Evolutionary conservation across 2,329 filamentous ascomycete genomes (phyloP).

Genomic region (Aspergillus melleus): DNA sequence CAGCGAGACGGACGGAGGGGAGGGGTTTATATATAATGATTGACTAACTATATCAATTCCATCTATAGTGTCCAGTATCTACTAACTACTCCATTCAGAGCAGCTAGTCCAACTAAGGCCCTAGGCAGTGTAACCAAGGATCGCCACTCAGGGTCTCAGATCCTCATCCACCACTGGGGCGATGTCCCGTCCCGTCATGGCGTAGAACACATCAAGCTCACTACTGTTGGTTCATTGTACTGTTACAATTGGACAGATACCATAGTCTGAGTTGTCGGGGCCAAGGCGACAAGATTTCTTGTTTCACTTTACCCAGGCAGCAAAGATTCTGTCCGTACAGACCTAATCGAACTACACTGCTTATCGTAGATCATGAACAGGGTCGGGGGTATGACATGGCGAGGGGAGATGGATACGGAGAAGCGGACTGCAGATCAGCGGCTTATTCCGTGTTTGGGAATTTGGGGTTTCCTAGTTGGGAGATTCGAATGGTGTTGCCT

Average conservation of each 20-base stretch:
- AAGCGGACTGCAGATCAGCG: neutral
- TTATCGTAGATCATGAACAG: neutral
- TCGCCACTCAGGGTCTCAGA: too few species aligned
- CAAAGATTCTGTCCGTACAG: neutral
- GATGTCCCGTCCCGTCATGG: too few species aligned
- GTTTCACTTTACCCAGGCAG: neutral
- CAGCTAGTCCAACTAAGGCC: too few species aligned
- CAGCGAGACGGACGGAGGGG: too few species aligned
- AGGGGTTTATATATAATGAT: too few species aligned
- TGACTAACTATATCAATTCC: too few species aligned
- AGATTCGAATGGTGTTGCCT: neutral
- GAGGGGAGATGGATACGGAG: too few species aligned
- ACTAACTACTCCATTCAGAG: too few species aligned
- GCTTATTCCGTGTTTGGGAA: neutral
- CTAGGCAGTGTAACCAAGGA: too few species aligned
- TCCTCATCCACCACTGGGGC: too few species aligned
- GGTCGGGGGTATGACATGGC: neutral
- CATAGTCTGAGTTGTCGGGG: neutral
- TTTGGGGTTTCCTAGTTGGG: neutral
- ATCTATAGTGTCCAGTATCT: too few species aligned
- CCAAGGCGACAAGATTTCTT: neutral
- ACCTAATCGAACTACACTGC: neutral
- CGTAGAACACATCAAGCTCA: too few species aligned
- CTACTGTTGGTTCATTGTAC: neutral
- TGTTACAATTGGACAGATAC: neutral